Evolutionary conservation across 1,139 yeast species (phyloP), one percentile per base, ranked within the genome.

Genomic region (Yamadazyma sp.): DNA sequence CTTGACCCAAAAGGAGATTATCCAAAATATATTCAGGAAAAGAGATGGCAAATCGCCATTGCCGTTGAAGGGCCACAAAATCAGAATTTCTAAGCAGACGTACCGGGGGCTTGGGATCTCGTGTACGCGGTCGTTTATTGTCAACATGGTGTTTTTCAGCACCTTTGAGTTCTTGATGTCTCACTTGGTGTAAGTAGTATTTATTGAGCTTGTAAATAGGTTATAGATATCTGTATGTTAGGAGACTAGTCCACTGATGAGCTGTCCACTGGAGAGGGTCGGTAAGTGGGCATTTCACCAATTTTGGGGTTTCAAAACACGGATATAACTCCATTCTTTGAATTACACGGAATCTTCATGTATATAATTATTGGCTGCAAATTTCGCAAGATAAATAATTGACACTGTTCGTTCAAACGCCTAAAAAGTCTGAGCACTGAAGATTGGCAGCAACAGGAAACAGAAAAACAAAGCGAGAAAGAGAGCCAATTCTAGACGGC

Each of bases 71-170:
- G 39, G 53, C 1, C 57, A 76, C 32, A 56, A 55, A 27, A 45
- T 73, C 35, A 54, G 59, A 36, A 67, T 78, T 27, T 59, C 66
- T 18, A 62, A 74, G 34, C 64, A 73, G 24, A 71, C 83, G 72
- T 87, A 86, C 59, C 65, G 90, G 38, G 96, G 96, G 0, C 65
- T 87, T 38, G 87, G 89, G 1, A 83, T 87, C 22, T 82, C 90
- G 6, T 65, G 85, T 23, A 64, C 81, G 5, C 69, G 96, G 44
- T 80, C 94, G 0, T 78, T 87, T 41, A 52, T 84, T 41, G 82
- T 82, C 11, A 88, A 87, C 44, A 77, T 84, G 76, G 81, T 82
- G 8, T 86, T 87, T 57, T 87, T 87, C 61, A 73, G 88, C 27
- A 65, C 76, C 15, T 87, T 77, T 58, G 96, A 87, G 60, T 73